Evolutionary conservation across 2,329 filamentous ascomycete genomes (phyloP).

Genomic region (Ceratocystis harringtonii): DNA sequence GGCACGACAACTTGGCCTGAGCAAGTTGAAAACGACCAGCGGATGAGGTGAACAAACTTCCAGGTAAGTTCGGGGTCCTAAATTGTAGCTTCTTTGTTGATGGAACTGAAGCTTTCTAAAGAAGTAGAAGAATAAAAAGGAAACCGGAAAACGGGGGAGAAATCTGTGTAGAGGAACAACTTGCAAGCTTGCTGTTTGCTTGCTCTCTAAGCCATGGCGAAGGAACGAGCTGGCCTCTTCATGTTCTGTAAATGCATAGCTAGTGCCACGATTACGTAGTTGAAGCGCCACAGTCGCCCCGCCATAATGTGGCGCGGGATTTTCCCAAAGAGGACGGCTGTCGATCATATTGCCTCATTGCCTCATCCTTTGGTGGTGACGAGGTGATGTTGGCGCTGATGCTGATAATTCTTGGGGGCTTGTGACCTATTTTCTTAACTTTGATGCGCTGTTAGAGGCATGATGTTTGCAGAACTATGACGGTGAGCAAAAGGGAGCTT

Average conservation of each 20-base stretch:
- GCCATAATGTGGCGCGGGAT: neutral
- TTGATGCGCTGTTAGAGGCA: neutral
- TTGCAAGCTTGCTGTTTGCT: conserved; percentile 1
- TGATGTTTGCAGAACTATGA: neutral
- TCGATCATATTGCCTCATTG: neutral
- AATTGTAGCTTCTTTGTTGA: neutral
- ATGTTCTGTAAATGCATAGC: neutral
- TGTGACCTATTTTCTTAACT: neutral
- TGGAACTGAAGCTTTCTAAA: neutral
- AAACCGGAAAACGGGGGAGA: neutral
- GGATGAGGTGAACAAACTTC: neutral
- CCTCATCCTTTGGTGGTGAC: neutral
- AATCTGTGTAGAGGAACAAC: neutral
- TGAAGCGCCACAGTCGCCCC: neutral
- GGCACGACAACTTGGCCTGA: neutral
- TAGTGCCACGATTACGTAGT: conserved; percentile 4
- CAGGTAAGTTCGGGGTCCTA: neutral
- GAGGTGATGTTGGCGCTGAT: neutral
- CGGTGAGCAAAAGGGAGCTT: neutral
- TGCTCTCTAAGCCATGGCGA: conserved; percentile 3
- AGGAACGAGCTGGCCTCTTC: conserved; percentile 18
- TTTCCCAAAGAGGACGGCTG: neutral
- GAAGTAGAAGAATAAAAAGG: neutral
- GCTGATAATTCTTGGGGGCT: neutral
- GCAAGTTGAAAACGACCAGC: neutral